phyloP scores from a whole-genome alignment of 306 rosid species.

The Neltuma alba region DNA sequence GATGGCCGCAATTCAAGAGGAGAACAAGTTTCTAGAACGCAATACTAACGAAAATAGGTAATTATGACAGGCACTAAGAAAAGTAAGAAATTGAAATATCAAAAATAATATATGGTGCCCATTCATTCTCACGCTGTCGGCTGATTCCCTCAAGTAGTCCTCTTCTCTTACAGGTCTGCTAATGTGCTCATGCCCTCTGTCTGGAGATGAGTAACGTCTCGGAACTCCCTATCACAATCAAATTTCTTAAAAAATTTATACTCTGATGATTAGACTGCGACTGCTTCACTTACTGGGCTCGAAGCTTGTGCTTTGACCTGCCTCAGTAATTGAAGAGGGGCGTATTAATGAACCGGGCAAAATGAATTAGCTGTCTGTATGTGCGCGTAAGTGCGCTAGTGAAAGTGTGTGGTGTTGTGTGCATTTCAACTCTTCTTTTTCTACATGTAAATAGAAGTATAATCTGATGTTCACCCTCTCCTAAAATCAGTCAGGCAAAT shows the following conservation, averaged over 20 bases:
- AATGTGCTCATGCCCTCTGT: slow-evolving; percentile 31
- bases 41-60: slow-evolving; percentile 27
- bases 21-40: slow-evolving; percentile 14
- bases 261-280: slow-evolving; percentile 63
- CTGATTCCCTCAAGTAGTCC: slow-evolving; percentile 20
- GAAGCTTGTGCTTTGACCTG: slow-evolving; percentile 69
- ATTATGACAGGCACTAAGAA: slow-evolving; percentile 25
- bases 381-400: neutral
- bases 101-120: slow-evolving; percentile 26
- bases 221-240: slow-evolving; percentile 51
- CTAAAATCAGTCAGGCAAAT: neutral
- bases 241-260: slow-evolving; percentile 50
- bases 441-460: neutral
- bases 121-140: slow-evolving; percentile 16
- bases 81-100: slow-evolving; percentile 36
- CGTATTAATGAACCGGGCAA: neutral
- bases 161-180: slow-evolving; percentile 24
- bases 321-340: slow-evolving; percentile 34
- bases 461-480: neutral
- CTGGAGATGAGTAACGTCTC: slow-evolving; percentile 33
- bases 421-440: slow-evolving; percentile 2
- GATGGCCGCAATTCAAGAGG: slow-evolving; percentile 25
- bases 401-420: neutral
- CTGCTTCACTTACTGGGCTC: slow-evolving; percentile 60
- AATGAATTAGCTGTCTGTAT: neutral